Base-by-base conservation (phyloP, 208 protist species). In the Acanthamoeba triangularis region DNA sequence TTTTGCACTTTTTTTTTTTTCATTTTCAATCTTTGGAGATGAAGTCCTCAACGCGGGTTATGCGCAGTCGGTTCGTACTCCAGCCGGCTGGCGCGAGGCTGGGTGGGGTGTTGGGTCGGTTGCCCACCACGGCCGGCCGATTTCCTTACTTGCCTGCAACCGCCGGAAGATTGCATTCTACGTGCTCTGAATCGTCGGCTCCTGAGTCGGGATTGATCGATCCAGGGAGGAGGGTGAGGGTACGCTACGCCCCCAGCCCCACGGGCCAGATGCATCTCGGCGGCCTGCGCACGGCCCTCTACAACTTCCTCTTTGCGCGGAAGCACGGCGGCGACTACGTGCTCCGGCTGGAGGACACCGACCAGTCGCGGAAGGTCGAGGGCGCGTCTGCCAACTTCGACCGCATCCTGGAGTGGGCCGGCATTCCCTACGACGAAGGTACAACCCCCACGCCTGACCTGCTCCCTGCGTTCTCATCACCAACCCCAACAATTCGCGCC, bases 301-400 rank as follows among this genome's bases (percentile, higher is more conserved):
- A 96, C 90, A 98, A 98, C 88, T 98, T 97, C 84, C 96, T 99
- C 33, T 96, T 97, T 94, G 98, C 98, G 23, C 96, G 92, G 37
- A 95, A 98, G 93, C 37, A 97, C 14, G 93, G 91, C 23, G 98
- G 98, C 33, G 96, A 95, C 44, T 98, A 98, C 90, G 47, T 98
- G 14, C 67, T 99, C 16, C 87, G 98, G 37, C 97, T 99, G 47
- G 98, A 99, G 94, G 98, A 99, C 95, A 99, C 98, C 49, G 98
- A 98, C 84, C 65, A 97, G 65, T 95, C 72, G 54, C 23, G 96
- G 18, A 54, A 93, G 61, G 96, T 97, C 4, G 35, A 61, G 37
- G 97, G 96, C 16, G 95, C 97, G 28, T 69, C 78, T n/a, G 74
- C 97, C 35, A 95, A 97, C 80, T 90, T 97, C 23, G 78, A 91